Base-by-base conservation (phyloP, 257 asterid species). In the Solanum ossicruentum region DNA sequence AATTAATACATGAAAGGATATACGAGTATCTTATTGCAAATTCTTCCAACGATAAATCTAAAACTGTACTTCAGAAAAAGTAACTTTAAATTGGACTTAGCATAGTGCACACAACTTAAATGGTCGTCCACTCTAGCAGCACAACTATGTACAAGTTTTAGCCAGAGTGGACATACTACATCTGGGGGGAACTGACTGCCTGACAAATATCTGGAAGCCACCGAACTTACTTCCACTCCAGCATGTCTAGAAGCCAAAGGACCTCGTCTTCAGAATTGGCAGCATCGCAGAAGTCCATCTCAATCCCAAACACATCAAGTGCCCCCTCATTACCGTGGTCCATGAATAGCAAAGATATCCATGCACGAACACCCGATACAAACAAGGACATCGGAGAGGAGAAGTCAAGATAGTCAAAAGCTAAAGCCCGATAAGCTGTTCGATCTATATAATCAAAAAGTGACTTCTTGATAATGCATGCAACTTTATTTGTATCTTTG, bases 261-360 rank as follows among this genome's bases (percentile, higher is more conserved):
- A 97, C 97, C 84, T 93, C 97, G 17, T 92, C 91, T 88, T 92
- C 93, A 0, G 98, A 87, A 86, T 89, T 91, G 82, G 99, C 98
- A 88, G 93, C 97, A 80, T 97, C 99, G 69, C 95, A 92, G 93
- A 97, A 97, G 89, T 97, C 99, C 90, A 97, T 88, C 88, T 97
- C 98, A 6, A 97, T 91, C 28, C 98, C 99, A 77, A 95, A 95
- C 43, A 97, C 97, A 90, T 97, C 98, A 52, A 92, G 85, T 13
- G 86, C 91, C 86, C 91, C 97, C 39, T 97, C 99, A 39, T 71
- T 80, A 69, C 93, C 91, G 83, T 91, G 94, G 82, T 97, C 98
- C 94, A 89, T 89, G 88, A 97, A 97, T n/a, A 95, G 94, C 94
- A 97, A 90, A n/a, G 99, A 94, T 83, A 95, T 87, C 98, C 99